phyloP scores from a whole-genome alignment of 106 monocot genomes.

The Allium fistulosum region DNA sequence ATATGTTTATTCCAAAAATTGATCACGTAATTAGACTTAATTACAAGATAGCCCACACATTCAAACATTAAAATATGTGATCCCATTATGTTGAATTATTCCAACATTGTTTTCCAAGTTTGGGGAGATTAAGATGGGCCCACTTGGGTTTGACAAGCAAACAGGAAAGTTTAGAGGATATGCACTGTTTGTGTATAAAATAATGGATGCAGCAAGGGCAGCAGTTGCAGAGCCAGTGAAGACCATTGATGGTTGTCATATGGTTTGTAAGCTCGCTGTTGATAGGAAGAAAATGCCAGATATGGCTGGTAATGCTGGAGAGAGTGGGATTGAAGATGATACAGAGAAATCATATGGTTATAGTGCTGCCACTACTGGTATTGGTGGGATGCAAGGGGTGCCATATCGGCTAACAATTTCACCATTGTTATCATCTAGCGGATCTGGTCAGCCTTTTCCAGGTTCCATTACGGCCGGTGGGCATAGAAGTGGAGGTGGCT shows the following conservation, averaged over 20 bases:
- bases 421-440: neutral
- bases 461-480: neutral
- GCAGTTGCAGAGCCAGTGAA: conserved; percentile 59
- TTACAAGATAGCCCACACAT: too few relatives aligned
- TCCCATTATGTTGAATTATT: too few relatives aligned
- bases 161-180: conserved; percentile 46
- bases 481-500: conserved; percentile 8
- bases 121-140: conserved; percentile 94
- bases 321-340: neutral
- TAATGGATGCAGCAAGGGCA: conserved; percentile 48
- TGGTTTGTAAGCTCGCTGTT: conserved; percentile 64
- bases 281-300: conserved; percentile 76
- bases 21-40: too few relatives aligned
- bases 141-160: conserved; percentile 42
- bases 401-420: conserved; percentile 4
- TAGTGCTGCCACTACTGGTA: neutral
- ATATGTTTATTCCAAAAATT: too few relatives aligned
- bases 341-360: neutral
- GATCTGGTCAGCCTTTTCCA: neutral
- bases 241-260: conserved; percentile 42
- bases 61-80: too few relatives aligned
- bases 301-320: neutral
- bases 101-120: conserved; percentile 62
- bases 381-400: neutral
- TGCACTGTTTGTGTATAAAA: conserved; percentile 87